phyloP scores from a whole-genome alignment of 306 rosid genomes.

The Corylus heterophylla region DNA sequence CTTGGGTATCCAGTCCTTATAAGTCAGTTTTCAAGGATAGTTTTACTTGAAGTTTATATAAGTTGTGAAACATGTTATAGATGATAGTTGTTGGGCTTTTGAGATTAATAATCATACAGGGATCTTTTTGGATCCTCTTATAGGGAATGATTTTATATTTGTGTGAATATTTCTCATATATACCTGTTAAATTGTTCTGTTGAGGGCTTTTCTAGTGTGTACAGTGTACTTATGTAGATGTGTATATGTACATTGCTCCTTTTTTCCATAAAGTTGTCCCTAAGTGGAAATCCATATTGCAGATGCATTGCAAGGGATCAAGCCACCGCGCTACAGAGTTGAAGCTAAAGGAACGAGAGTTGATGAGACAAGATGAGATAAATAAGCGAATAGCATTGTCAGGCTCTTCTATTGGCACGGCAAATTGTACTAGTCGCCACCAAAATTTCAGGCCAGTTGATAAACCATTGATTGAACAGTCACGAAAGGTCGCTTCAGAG shows the following conservation, averaged over 20 bases:
- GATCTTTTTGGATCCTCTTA: not conserved
- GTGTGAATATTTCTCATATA: not conserved
- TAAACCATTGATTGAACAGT: conserved; percentile 30
- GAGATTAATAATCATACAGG: not conserved
- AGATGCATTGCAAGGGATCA: conserved; percentile 42
- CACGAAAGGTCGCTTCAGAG: conserved; percentile 29
- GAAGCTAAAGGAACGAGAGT: conserved; percentile 33
- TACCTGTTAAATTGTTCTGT: not conserved
- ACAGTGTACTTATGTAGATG: too few species aligned
- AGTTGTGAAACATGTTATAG: too few species aligned
- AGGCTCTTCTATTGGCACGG: conserved; percentile 22
- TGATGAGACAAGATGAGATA: conserved; percentile 24
- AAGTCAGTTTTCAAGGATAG: too few species aligned
- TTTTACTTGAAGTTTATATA: too few species aligned
- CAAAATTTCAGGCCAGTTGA: conserved; percentile 20
- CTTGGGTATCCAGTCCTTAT: too few species aligned
- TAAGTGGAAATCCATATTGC: not conserved
- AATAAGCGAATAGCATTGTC: conserved; percentile 31
- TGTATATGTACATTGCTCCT: too few species aligned
- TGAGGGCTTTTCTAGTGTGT: not conserved
- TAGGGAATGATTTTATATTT: not conserved
- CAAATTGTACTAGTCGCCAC: conserved; percentile 24
- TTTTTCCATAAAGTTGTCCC: not conserved
- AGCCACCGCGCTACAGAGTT: conserved; percentile 31
- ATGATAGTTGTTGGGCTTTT: too few species aligned